Evolutionary conservation across 257 asterid species (phyloP).

Genomic region (Ophiorrhiza pumila): DNA sequence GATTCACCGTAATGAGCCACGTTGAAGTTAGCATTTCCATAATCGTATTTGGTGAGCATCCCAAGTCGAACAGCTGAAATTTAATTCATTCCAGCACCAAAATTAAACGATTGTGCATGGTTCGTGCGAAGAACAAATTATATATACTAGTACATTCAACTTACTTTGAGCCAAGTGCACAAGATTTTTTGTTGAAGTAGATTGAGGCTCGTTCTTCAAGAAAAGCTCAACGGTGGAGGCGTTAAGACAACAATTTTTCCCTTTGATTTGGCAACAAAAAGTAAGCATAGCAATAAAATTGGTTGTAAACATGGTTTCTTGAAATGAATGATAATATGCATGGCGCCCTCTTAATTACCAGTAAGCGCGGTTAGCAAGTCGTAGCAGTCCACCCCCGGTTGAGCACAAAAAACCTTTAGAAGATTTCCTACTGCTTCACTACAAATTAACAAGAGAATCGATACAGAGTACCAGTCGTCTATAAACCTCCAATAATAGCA

Average conservation of each 20-base stretch:
- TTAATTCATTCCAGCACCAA: background rate
- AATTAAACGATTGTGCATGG: no score
- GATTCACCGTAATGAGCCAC: slow-evolving; percentile 57
- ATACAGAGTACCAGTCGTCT: background rate
- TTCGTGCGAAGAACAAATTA: background rate
- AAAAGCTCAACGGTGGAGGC: slow-evolving; percentile 54
- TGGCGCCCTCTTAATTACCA: slow-evolving; percentile 29
- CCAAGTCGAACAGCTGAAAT: slow-evolving; percentile 73
- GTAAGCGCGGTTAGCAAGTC: slow-evolving; percentile 63
- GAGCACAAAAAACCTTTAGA: slow-evolving; percentile 40
- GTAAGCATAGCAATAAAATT: background rate
- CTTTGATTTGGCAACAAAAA: slow-evolving; percentile 23
- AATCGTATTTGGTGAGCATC: slow-evolving; percentile 55
- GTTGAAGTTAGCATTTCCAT: slow-evolving; percentile 46
- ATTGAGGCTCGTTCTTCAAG: slow-evolving; percentile 68
- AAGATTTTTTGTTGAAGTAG: slow-evolving; percentile 77
- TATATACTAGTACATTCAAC: slow-evolving; percentile 14
- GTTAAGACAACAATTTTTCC: slow-evolving; percentile 78
- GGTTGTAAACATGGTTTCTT: background rate
- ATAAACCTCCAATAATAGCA: no score
- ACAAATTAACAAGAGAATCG: background rate
- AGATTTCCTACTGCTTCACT: slow-evolving; percentile 44
- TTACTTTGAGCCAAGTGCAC: slow-evolving; percentile 89
- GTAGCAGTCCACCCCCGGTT: slow-evolving; percentile 53
- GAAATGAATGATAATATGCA: background rate